Percentiles rank a stretch among this genome's conserved stretches.
phyloP scores from a whole-genome alignment of 2,329 filamentous ascomycete species.

The Colletotrichum cordylinicola region DNA sequence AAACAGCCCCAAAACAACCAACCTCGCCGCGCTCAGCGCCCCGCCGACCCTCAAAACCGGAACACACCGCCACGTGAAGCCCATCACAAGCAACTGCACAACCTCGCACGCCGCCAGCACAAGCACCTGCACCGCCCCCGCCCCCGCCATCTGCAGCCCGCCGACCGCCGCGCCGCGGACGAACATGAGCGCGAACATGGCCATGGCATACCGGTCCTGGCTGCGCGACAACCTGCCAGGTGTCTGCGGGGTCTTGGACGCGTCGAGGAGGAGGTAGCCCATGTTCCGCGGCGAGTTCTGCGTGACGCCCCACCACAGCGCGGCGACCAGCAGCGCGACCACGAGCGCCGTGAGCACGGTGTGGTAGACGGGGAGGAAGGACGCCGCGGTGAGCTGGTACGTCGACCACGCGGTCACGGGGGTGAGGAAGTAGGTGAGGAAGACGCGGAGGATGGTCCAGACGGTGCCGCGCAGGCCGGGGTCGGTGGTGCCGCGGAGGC shows the following conservation, averaged over 20 bases:
- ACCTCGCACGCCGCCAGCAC: slow-evolving; percentile 76
- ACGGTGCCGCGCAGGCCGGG: not conserved
- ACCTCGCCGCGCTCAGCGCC: not conserved
- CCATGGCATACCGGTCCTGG: slow-evolving; percentile 68
- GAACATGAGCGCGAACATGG: slow-evolving; percentile 67
- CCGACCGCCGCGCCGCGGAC: slow-evolving; percentile 71
- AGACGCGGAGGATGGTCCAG: slow-evolving; percentile 66
- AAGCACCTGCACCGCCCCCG: slow-evolving; percentile 66
- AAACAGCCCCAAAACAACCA: not conserved
- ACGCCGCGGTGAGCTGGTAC: slow-evolving; percentile 62
- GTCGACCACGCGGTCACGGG: slow-evolving; percentile 74
- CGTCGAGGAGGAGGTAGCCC: slow-evolving; percentile 42
- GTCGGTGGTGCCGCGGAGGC: slow-evolving; percentile 30
- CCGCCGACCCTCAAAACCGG: not conserved
- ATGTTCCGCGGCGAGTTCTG: slow-evolving; percentile 27
- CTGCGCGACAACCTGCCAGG: slow-evolving; percentile 59
- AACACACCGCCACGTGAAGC: slow-evolving; percentile 52
- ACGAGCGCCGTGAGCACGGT: slow-evolving; percentile 35
- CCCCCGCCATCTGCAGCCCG: slow-evolving; percentile 59
- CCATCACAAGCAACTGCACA: slow-evolving; percentile 67
- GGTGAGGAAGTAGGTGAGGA: slow-evolving; percentile 78
- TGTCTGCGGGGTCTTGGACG: slow-evolving; percentile 59
- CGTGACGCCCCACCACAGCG: slow-evolving; percentile 32
- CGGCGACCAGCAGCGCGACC: slow-evolving; percentile 24
- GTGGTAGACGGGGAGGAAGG: slow-evolving; percentile 25